A percentile compares a stretch with the other conserved stretches of the same genome.
phyloP scores from a whole-genome alignment of 1,284 basidiomycete genomes.

The Termitomyces sp. region DNA sequence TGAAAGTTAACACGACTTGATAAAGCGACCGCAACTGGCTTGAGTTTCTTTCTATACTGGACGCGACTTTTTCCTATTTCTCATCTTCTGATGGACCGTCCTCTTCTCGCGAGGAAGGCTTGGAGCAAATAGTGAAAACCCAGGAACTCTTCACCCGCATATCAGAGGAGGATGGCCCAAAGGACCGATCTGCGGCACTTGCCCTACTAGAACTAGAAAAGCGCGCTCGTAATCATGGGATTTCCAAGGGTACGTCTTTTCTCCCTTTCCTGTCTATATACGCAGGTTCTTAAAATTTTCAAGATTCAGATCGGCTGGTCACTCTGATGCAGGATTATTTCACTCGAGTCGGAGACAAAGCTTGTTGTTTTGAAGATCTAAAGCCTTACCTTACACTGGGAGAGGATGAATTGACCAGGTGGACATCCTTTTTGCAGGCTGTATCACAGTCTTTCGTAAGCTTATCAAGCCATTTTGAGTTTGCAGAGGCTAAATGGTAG shows the following conservation, averaged over 20 bases:
- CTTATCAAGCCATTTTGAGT: conserved; percentile 10
- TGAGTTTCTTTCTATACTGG: conserved; percentile 70
- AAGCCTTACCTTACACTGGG: conserved; percentile 55
- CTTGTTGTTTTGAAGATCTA: conserved; percentile 84
- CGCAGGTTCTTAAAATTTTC: conserved; percentile 3
- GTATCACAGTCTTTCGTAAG: conserved; percentile 48
- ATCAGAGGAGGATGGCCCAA: conserved; percentile 56
- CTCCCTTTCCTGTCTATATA: not conserved
- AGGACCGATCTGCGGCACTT: conserved; percentile 68
- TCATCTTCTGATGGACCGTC: conserved; percentile 23
- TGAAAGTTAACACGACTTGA: conserved; percentile 17
- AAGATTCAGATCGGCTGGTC: conserved; percentile 43
- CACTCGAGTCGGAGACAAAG: conserved; percentile 68
- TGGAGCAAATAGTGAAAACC: conserved; percentile 40
- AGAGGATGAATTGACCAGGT: conserved; percentile 41
- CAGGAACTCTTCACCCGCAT: conserved; percentile 53
- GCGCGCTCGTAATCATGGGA: conserved; percentile 42
- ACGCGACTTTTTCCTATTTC: conserved; percentile 54
- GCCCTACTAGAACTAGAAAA: conserved; percentile 70
- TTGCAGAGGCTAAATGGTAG: conserved; percentile 1
- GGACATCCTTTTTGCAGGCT: conserved; percentile 53
- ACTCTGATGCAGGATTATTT: conserved; percentile 64
- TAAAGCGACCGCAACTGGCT: conserved; percentile 80
- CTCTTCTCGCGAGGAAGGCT: conserved; percentile 26
- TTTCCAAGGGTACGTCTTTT: conserved; percentile 39